phyloP scores from a whole-genome alignment of 2,329 filamentous ascomycete species.

The Fusarium sp. region DNA sequence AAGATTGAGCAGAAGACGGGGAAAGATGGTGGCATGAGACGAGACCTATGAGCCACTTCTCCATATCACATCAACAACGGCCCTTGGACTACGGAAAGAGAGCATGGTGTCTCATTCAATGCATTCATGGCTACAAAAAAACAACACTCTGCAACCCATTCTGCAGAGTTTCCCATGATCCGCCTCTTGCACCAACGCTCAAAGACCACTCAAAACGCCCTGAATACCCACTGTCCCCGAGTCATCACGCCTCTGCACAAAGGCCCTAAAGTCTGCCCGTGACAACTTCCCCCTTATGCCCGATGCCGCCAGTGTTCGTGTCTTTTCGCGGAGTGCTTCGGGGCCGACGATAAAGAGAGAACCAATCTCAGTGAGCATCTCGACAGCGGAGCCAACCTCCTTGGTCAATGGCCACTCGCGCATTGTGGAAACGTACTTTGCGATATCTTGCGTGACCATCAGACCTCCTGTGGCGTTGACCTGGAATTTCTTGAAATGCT shows the following conservation, averaged over 20 bases:
- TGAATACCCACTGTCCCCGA: slow-evolving; percentile 83
- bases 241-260: slow-evolving; percentile 87
- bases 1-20: slow-evolving; percentile 52
- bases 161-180: slow-evolving; percentile 9
- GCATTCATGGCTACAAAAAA: slow-evolving; percentile 29
- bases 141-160: slow-evolving; percentile 7
- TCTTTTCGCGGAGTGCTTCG: slow-evolving; percentile 77
- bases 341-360: slow-evolving; percentile 94
- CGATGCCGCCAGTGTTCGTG: slow-evolving; percentile 63
- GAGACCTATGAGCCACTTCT: slow-evolving; percentile 44
- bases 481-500: slow-evolving; percentile 93
- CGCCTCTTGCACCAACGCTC: slow-evolving; percentile 18
- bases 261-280: slow-evolving; percentile 81
- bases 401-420: slow-evolving; percentile 81
- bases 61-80: not conserved
- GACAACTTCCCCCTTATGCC: slow-evolving; percentile 63
- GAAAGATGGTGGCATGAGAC: slow-evolving; percentile 43
- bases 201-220: slow-evolving; percentile 75
- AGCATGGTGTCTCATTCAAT: slow-evolving; percentile 40
- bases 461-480: slow-evolving; percentile 93
- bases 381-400: slow-evolving; percentile 74
- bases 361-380: slow-evolving; percentile 91
- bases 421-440: slow-evolving; percentile 88
- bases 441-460: slow-evolving; percentile 96
- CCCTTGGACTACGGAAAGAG: not conserved